phyloP scores from a whole-genome alignment of 805 yeast genomes.

The Pichia exigua region DNA sequence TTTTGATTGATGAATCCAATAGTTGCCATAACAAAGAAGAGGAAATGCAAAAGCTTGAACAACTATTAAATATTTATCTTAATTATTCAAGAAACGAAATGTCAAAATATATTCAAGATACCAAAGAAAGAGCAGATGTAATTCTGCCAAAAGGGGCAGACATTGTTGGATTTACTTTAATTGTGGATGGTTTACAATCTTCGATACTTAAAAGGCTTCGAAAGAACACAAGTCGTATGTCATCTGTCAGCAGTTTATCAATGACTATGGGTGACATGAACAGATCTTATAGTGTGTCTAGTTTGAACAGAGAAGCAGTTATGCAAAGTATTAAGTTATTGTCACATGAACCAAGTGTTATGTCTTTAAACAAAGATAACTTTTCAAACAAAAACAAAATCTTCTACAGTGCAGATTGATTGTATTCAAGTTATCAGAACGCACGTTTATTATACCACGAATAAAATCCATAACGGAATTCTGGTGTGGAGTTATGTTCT shows the following conservation, averaged over 20 bases:
- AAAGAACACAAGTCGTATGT: neutral
- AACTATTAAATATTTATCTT: constrained; percentile 41
- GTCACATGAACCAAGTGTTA: constrained; percentile 19
- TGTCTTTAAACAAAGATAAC: constrained; percentile 23
- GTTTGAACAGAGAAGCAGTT: constrained; percentile 7
- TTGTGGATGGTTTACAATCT: constrained; percentile 57
- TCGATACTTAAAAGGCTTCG: constrained; percentile 16
- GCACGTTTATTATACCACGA: too few relatives aligned
- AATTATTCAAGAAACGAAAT: constrained; percentile 56
- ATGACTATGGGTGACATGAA: neutral
- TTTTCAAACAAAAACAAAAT: constrained; percentile 21
- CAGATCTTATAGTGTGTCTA: constrained; percentile 4
- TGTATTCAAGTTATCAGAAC: neutral
- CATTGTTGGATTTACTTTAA: constrained; percentile 44
- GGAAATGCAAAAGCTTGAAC: constrained; percentile 21
- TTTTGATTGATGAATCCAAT: constrained; percentile 4
- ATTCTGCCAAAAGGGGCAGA: constrained; percentile 68
- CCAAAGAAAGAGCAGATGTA: constrained; percentile 68
- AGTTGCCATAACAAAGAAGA: neutral
- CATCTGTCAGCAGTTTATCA: neutral
- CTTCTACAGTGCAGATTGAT: constrained; percentile 23
- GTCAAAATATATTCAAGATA: constrained; percentile 56
- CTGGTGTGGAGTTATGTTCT: neutral
- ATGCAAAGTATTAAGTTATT: constrained; percentile 11
- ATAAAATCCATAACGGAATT: neutral